Evolutionary conservation across 371 early-diverging fungal species (phyloP).

Genomic region (Umbelopsis sp.): DNA sequence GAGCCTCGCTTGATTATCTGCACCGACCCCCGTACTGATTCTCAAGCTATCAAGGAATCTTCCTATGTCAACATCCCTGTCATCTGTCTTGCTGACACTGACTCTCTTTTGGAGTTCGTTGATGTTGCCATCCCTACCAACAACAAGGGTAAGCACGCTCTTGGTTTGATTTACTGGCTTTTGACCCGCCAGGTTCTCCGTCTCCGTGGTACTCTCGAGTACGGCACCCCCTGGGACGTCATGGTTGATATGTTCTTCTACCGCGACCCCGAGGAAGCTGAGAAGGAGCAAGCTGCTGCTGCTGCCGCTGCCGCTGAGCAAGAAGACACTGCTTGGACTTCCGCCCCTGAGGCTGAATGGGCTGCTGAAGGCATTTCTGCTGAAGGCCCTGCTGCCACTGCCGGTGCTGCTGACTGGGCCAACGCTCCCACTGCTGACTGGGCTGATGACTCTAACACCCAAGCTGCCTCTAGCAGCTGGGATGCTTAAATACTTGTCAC

Average conservation of each 20-base stretch:
- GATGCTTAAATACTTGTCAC: conserved; percentile 14
- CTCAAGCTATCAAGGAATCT: conserved; percentile 98
- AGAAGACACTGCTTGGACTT: conserved; percentile 35
- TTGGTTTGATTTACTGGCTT: conserved; percentile 97
- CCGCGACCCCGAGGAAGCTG: conserved; percentile 89
- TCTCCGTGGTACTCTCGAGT: conserved; percentile 91
- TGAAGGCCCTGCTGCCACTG: conserved; percentile 38
- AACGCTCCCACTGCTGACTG: conserved; percentile 30
- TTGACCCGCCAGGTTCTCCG: conserved; percentile 97
- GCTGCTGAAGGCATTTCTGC: conserved; percentile 41
- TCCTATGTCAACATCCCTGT: conserved; percentile 99
- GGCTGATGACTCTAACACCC: conserved; percentile 34
- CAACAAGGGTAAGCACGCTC: conserved; percentile 98
- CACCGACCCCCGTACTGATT: conserved; percentile 97
- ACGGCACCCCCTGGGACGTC: conserved; percentile 85
- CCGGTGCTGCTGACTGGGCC: conserved; percentile 55
- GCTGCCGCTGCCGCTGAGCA: conserved; percentile 34
- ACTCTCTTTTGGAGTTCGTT: conserved; percentile 91
- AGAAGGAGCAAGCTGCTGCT: conserved; percentile 78
- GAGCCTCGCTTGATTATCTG: conserved; percentile 98
- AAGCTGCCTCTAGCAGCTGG: conserved; percentile 26
- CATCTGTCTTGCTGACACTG: conserved; percentile 98
- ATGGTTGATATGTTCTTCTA: conserved; percentile 99
- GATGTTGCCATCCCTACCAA: conserved; percentile 99
- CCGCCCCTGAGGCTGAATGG: conserved; percentile 47